These are phyloP conservation scores for Cucurbita ficifolia DNA, from an alignment of 306 rosid species.

Conservation along the genomic window DNA sequence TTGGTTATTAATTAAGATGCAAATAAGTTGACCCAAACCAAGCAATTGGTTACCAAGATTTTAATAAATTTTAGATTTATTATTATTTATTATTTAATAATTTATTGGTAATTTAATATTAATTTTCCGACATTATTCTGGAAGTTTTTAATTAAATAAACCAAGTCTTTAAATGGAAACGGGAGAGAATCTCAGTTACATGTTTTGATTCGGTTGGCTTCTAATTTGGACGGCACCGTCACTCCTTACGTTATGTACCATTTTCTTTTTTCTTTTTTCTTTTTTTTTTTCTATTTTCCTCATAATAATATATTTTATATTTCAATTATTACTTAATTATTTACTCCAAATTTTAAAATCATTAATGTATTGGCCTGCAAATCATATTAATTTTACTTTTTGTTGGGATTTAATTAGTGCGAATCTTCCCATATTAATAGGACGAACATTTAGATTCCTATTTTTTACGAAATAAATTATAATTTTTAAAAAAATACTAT, in stretches of 20 bases:
- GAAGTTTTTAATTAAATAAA: not conserved
- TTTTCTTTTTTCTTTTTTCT: not conserved
- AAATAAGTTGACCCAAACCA: too few species aligned
- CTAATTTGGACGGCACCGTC: not conserved
- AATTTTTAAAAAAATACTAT: too few species aligned
- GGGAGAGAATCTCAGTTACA: not conserved
- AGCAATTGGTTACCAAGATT: not conserved
- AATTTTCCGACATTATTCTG: not conserved
- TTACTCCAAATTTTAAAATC: not conserved
- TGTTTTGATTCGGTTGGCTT: not conserved
- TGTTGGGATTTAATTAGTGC: not conserved
- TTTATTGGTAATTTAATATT: not conserved
- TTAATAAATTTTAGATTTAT: not conserved
- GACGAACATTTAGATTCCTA: not conserved
- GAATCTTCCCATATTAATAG: not conserved
- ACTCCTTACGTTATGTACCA: not conserved
- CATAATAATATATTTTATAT: not conserved
- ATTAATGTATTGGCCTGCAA: not conserved
- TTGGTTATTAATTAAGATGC: too few species aligned
- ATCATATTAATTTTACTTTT: not conserved
- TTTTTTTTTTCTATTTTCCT: not conserved
- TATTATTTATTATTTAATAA: too few species aligned
- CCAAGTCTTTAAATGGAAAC: not conserved
- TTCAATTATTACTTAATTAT: not conserved
- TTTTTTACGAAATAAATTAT: not conserved